These are phyloP conservation scores for Kwoniella dejecticola DNA, from an alignment of 768 basidiomycete genomes.

Conservation along the genomic window DNA sequence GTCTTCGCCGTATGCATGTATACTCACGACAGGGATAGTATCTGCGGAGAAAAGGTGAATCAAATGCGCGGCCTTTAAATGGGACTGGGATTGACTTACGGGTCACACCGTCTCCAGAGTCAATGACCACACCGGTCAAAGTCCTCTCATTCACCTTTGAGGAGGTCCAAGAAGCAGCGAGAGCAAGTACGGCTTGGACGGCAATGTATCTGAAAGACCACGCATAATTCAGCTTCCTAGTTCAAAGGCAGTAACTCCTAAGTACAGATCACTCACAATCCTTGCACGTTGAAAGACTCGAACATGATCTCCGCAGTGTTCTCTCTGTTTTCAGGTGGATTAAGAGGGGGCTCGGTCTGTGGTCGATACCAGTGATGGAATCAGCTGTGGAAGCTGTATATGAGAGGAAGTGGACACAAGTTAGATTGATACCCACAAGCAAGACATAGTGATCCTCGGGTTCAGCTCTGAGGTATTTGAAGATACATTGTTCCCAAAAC, in stretches of 20 bases:
- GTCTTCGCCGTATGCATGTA: no score
- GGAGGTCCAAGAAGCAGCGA: conserved; percentile 96
- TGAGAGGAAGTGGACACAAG: background rate
- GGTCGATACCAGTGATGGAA: no score
- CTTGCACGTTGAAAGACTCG: conserved; percentile 99
- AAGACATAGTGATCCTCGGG: conserved; percentile 99
- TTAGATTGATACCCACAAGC: conserved; percentile 64
- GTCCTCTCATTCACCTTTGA: conserved; percentile 85
- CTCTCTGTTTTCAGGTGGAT: conserved; percentile 97
- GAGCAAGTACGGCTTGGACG: conserved; percentile 95
- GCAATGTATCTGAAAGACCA: conserved; percentile 70
- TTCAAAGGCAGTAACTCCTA: background rate
- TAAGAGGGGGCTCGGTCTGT: conserved; percentile 99
- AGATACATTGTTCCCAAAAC: conserved; percentile 99
- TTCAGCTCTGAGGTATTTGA: conserved; percentile 97
- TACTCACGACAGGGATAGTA: conserved; percentile 68
- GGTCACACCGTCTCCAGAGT: conserved; percentile 98
- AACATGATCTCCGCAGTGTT: conserved; percentile 99
- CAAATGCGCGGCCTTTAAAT: background rate
- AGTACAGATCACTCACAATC: conserved; percentile 59
- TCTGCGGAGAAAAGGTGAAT: conserved; percentile 53
- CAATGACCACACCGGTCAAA: conserved; percentile 94
- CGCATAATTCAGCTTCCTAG: background rate
- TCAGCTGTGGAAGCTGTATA: background rate
- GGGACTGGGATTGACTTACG: no score